Conservation (phyloP, 331 rosid genomes). For the Quercus lobata region DNA sequence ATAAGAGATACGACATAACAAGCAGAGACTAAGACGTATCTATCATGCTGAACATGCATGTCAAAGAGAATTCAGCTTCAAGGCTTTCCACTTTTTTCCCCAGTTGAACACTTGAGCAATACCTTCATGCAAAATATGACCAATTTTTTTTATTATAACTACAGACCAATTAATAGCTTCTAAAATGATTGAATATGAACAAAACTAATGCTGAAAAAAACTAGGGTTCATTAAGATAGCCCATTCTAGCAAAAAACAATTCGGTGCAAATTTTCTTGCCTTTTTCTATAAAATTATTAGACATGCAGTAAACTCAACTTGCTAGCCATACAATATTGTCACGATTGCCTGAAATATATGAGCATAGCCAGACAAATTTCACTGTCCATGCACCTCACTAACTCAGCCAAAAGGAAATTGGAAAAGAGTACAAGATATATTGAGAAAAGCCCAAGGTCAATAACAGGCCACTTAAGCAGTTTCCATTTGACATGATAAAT, state of each 20-base stretch:
- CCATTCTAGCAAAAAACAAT: neutral
- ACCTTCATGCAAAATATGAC: neutral
- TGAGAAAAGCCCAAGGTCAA: neutral
- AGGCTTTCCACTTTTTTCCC: neutral
- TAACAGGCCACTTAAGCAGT: neutral
- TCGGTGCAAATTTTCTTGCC: neutral
- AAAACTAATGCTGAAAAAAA: neutral
- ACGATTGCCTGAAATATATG: neutral
- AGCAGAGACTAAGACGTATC: neutral
- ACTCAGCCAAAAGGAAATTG: neutral
- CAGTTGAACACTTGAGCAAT: constrained; percentile 1
- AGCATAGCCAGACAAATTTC: neutral
- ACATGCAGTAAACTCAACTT: neutral
- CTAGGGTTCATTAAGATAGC: neutral
- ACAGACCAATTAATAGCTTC: neutral
- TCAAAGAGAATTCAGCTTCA: neutral
- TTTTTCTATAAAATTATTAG: neutral
- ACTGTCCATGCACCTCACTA: neutral
- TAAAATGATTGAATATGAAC: neutral
- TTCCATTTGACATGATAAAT: neutral
- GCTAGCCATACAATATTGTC: neutral
- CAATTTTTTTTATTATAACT: neutral
- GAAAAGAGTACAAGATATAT: neutral
- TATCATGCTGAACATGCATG: constrained; percentile 6
- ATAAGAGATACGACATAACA: neutral